Conservation (phyloP, 140 eudicot species). For the Senecio squalidus region DNA sequence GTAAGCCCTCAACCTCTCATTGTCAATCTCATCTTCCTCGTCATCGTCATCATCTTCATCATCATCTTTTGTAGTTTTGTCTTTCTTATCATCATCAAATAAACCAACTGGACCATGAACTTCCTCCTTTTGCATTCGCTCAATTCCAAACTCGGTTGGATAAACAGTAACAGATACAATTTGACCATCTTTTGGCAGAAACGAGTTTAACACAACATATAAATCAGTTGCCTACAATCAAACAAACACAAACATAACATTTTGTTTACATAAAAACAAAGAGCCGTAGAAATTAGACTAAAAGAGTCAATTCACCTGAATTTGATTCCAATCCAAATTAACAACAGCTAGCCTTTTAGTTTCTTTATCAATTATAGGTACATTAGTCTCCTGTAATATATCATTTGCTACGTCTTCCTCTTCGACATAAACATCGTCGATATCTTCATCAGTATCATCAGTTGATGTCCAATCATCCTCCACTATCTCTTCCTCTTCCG, state of each 20-base stretch:
- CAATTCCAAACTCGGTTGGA: constrained; percentile 93
- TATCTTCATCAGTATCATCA: constrained; percentile 55
- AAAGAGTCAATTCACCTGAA: constrained; percentile 36
- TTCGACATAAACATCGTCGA: constrained; percentile 34
- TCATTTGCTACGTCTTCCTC: constrained; percentile 41
- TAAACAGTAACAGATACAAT: constrained; percentile 73
- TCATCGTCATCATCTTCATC: constrained; percentile 44
- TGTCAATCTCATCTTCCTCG: constrained; percentile 55
- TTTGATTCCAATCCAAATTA: constrained; percentile 89
- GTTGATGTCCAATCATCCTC: constrained; percentile 42
- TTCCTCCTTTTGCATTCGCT: constrained; percentile 95
- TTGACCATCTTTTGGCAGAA: constrained; percentile 79
- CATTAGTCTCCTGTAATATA: constrained; percentile 56
- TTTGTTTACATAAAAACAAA: constrained; percentile 5
- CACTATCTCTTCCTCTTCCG: constrained; percentile 29
- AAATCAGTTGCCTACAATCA: constrained; percentile 82
- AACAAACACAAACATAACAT: constrained; percentile 15
- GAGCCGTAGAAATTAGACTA: not conserved
- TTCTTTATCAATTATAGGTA: constrained; percentile 82
- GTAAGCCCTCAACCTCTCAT: constrained; percentile 70
- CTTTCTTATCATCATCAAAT: constrained; percentile 52
- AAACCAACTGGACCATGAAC: constrained; percentile 87
- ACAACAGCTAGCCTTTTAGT: constrained; percentile 83
- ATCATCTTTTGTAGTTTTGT: constrained; percentile 29
- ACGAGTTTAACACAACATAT: constrained; percentile 70